A percentile compares a stretch with the other conserved stretches of the same genome.
phyloP scores from a whole-genome alignment of 2,329 filamentous ascomycete genomes.

The Calonectria ilicicola region DNA sequence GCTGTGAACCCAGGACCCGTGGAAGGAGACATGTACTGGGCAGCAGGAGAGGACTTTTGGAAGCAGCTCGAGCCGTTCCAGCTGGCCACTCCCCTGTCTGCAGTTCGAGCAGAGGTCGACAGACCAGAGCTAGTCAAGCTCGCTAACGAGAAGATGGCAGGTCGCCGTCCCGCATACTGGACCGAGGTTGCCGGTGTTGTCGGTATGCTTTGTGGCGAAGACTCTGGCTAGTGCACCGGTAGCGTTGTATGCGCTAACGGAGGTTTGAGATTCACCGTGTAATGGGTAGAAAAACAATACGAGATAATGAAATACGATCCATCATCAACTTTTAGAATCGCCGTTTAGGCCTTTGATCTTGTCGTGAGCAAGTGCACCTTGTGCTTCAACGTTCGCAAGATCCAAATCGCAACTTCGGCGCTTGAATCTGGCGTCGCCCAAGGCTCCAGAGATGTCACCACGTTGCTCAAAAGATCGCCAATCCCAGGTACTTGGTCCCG shows the following conservation, averaged over 20 bases:
- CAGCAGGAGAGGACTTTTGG: conserved; percentile 18
- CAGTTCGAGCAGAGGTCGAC: conserved; percentile 26
- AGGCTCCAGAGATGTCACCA: no score
- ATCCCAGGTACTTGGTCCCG: no score
- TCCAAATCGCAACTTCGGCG: no score
- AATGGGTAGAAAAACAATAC: no score
- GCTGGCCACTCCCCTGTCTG: neutral
- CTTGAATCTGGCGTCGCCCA: no score
- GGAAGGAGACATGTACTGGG: conserved; percentile 56
- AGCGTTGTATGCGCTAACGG: conserved; percentile 3
- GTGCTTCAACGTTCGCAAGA: no score
- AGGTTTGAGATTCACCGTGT: neutral
- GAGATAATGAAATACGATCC: no score
- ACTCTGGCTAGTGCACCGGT: conserved; percentile 1
- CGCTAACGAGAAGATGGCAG: conserved; percentile 26
- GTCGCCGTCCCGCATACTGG: conserved; percentile 35
- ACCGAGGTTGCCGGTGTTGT: conserved; percentile 31
- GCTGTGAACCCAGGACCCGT: conserved; percentile 63
- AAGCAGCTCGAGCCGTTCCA: conserved; percentile 23
- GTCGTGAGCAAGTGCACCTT: no score
- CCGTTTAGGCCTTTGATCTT: no score
- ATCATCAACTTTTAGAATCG: no score
- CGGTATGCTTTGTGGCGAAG: neutral
- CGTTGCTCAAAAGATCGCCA: no score
- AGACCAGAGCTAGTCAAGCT: conserved; percentile 25